These are phyloP conservation scores for Candida suzukii DNA, from an alignment of 805 yeast genomes.

Conservation along the genomic window DNA sequence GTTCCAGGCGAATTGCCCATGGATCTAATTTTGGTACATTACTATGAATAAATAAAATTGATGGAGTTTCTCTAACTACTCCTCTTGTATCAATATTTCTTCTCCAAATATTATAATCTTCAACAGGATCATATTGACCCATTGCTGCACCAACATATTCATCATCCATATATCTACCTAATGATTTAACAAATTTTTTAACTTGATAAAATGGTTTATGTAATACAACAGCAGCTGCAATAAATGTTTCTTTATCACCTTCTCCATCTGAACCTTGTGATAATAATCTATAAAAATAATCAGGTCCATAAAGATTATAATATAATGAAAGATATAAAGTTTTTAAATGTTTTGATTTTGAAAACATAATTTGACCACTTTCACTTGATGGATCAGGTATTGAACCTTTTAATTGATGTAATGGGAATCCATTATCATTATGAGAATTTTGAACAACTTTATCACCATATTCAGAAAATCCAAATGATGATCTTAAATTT, in stretches of 20 bases:
- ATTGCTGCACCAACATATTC: slow-evolving; percentile 64
- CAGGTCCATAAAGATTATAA: slow-evolving; percentile 56
- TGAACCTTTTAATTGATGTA: slow-evolving; percentile 53
- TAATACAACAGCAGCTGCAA: slow-evolving; percentile 53
- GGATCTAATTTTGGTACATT: slow-evolving; percentile 66
- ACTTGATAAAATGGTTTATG: slow-evolving; percentile 54
- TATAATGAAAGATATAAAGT: slow-evolving; percentile 49
- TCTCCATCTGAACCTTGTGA: slow-evolving; percentile 44
- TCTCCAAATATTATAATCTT: slow-evolving; percentile 37
- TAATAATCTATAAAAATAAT: slow-evolving; percentile 45
- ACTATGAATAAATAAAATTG: slow-evolving; percentile 51
- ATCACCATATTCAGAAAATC: slow-evolving; percentile 30
- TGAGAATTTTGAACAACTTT: slow-evolving; percentile 20
- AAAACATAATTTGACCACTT: slow-evolving; percentile 56
- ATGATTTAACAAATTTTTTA: slow-evolving; percentile 45
- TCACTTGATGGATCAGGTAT: slow-evolving; percentile 61
- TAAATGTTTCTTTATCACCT: slow-evolving; percentile 55
- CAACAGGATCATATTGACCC: slow-evolving; percentile 69
- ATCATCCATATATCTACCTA: slow-evolving; percentile 39
- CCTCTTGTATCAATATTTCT: slow-evolving; percentile 15
- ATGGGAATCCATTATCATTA: slow-evolving; percentile 31
- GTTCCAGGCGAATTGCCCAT: slow-evolving; percentile 38
- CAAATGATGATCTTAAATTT: slow-evolving; percentile 30
- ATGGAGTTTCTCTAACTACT: slow-evolving; percentile 19
- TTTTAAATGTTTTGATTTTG: slow-evolving; percentile 47